These are phyloP conservation scores for Amanita exitialis DNA, from an alignment of 768 basidiomycete genomes.

Conservation along the genomic window DNA sequence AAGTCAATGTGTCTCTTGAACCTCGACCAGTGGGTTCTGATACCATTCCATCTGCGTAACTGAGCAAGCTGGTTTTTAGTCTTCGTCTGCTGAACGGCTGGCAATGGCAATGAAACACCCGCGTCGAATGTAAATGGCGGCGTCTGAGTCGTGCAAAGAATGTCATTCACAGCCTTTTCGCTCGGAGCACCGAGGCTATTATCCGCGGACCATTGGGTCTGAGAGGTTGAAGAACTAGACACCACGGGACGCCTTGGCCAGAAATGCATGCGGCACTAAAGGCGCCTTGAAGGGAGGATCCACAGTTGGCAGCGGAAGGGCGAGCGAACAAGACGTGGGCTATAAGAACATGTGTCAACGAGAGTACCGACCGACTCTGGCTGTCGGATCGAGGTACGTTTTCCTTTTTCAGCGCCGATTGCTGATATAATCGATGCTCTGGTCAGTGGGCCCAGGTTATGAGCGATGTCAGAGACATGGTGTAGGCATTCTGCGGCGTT, in stretches of 20 bases:
- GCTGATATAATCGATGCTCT: constrained; percentile 2
- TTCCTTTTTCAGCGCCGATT: neutral
- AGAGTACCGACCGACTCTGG: neutral
- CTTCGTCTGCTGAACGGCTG: neutral
- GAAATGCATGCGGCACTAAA: neutral
- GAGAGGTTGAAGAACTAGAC: neutral
- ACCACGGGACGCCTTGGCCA: neutral
- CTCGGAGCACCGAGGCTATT: neutral
- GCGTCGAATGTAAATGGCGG: neutral
- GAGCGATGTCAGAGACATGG: neutral
- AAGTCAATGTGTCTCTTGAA: constrained; percentile 47
- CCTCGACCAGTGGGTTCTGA: constrained; percentile 30
- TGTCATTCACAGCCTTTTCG: neutral
- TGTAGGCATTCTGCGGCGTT: too few relatives aligned
- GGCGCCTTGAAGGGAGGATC: neutral
- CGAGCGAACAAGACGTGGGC: neutral
- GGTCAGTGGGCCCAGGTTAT: neutral
- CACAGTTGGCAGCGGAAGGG: neutral
- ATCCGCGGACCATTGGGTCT: neutral
- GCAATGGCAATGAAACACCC: neutral
- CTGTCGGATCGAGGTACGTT: constrained; percentile 2
- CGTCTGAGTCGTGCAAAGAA: neutral
- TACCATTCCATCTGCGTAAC: neutral
- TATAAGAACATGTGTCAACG: neutral
- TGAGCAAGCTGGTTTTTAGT: neutral